These are phyloP conservation scores for Wallacemonas sp. DNA, from an alignment of 208 protist genomes.

Conservation along the genomic window DNA sequence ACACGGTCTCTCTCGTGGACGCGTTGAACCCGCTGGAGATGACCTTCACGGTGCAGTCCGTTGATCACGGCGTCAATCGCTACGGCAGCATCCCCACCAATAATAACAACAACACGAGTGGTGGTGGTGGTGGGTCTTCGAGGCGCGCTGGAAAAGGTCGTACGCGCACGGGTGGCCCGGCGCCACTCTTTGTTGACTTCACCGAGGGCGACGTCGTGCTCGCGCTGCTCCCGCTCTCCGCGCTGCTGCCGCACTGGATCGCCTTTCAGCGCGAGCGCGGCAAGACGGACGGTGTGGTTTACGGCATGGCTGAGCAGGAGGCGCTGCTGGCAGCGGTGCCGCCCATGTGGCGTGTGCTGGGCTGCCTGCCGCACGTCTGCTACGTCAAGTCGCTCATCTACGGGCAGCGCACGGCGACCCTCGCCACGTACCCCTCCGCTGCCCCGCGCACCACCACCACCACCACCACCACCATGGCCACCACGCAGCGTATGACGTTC, in stretches of 20 bases:
- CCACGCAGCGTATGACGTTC: slow-evolving; percentile 33
- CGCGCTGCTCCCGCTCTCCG: slow-evolving; percentile 59
- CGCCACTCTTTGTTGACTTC: slow-evolving; percentile 27
- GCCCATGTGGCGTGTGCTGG: slow-evolving; percentile 44
- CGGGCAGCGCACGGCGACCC: slow-evolving; percentile 29
- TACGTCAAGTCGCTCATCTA: slow-evolving; percentile 36
- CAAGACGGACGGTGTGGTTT: slow-evolving; percentile 12
- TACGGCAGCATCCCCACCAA: not conserved
- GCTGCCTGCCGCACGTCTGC: slow-evolving; percentile 69
- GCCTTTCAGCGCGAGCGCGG: not conserved
- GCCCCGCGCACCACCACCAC: not conserved
- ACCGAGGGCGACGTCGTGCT: slow-evolving; percentile 65
- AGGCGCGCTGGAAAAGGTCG: not conserved
- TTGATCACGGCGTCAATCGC: not conserved
- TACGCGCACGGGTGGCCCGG: slow-evolving; percentile 3
- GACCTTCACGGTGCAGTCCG: slow-evolving; percentile 14
- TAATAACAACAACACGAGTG: not conserved
- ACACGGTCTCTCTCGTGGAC: not conserved
- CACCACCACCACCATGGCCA: not conserved
- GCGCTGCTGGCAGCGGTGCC: slow-evolving; percentile 28
- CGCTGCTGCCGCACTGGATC: slow-evolving; percentile 32
- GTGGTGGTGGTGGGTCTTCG: not conserved
- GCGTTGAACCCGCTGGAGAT: slow-evolving; percentile 5
- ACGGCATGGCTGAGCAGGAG: slow-evolving; percentile 13
- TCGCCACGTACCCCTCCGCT: slow-evolving; percentile 29